Conservation (phyloP, 805 yeast genomes). For the Candida morakotiae region DNA sequence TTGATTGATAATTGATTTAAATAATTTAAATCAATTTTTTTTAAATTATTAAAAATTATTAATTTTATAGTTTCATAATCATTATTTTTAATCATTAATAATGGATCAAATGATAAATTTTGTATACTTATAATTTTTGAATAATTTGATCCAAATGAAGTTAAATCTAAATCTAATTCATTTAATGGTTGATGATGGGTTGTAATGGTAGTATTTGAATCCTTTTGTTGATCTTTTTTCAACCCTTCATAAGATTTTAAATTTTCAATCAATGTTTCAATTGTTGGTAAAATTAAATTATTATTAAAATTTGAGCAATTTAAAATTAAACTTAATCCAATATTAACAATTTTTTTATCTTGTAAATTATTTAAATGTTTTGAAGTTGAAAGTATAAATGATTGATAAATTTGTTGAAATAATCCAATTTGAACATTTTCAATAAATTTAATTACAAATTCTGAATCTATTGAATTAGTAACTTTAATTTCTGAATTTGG, state of each 20-base stretch:
- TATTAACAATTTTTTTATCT: slow-evolving; percentile 51
- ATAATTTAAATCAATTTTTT: slow-evolving; percentile 21
- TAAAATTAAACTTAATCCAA: slow-evolving; percentile 49
- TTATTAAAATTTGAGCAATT: slow-evolving; percentile 8
- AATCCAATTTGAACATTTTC: slow-evolving; percentile 69
- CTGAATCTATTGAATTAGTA: slow-evolving; percentile 21
- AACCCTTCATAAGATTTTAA: slow-evolving; percentile 26
- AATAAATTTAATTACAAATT: slow-evolving; percentile 58
- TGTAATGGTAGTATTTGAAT: neutral
- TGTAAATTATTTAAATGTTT: slow-evolving; percentile 44
- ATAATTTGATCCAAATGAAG: slow-evolving; percentile 81
- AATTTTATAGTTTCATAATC: slow-evolving; percentile 26
- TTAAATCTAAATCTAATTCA: slow-evolving; percentile 52
- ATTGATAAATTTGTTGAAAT: slow-evolving; percentile 45
- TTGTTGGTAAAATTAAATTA: slow-evolving; percentile 21
- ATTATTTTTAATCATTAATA: slow-evolving; percentile 44
- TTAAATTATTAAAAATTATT: slow-evolving; percentile 23
- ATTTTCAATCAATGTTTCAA: slow-evolving; percentile 31
- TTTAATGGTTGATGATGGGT: slow-evolving; percentile 20
- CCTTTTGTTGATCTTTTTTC: slow-evolving; percentile 12
- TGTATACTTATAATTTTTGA: slow-evolving; percentile 68
- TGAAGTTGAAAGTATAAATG: slow-evolving; percentile 52
- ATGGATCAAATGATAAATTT: slow-evolving; percentile 65
- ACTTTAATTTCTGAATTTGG: neutral
- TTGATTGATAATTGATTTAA: slow-evolving; percentile 20